These are phyloP conservation scores for Acrocalymma vagum DNA, from an alignment of 2,329 filamentous ascomycete species.

Conservation along the genomic window DNA sequence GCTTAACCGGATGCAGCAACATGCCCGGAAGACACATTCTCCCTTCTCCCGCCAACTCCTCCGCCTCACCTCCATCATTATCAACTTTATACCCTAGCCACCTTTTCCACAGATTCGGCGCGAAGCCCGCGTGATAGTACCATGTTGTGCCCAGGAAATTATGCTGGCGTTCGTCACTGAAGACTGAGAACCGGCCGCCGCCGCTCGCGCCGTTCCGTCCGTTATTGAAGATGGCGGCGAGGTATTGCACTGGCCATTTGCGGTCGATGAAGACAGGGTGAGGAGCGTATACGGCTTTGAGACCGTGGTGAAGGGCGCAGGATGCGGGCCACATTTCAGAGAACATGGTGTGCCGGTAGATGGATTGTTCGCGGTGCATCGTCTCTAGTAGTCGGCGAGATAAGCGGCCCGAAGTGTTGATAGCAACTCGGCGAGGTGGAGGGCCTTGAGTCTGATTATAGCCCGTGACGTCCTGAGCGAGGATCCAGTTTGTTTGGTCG, in stretches of 20 bases:
- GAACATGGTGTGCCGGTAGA: conserved; percentile 75
- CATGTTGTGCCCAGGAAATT: conserved; percentile 63
- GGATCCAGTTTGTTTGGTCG: conserved; percentile 75
- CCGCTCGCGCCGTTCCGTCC: conserved; percentile 61
- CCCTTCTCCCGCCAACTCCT: conserved; percentile 55
- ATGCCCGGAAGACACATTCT: conserved; percentile 59
- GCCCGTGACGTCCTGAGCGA: conserved; percentile 74
- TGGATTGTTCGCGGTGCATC: conserved; percentile 80
- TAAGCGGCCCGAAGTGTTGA: conserved; percentile 75
- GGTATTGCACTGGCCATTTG: conserved; percentile 62
- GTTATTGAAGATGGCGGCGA: conserved; percentile 65
- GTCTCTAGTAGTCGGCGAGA: conserved; percentile 71
- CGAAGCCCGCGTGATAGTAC: conserved; percentile 63
- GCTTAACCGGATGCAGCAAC: conserved; percentile 60
- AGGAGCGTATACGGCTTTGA: conserved; percentile 76
- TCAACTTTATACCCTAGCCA: conserved; percentile 65
- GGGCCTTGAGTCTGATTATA: conserved; percentile 65
- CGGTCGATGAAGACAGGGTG: conserved; percentile 67
- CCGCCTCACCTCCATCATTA: conserved; percentile 56
- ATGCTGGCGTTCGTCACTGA: conserved; percentile 61
- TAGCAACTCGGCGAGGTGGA: conserved; percentile 74
- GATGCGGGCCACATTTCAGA: conserved; percentile 81
- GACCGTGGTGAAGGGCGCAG: conserved; percentile 76
- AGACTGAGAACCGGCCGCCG: conserved; percentile 58
- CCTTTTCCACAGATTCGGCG: conserved; percentile 63